phyloP scores from a whole-genome alignment of 768 basidiomycete species.

The Trametes elegans region DNA sequence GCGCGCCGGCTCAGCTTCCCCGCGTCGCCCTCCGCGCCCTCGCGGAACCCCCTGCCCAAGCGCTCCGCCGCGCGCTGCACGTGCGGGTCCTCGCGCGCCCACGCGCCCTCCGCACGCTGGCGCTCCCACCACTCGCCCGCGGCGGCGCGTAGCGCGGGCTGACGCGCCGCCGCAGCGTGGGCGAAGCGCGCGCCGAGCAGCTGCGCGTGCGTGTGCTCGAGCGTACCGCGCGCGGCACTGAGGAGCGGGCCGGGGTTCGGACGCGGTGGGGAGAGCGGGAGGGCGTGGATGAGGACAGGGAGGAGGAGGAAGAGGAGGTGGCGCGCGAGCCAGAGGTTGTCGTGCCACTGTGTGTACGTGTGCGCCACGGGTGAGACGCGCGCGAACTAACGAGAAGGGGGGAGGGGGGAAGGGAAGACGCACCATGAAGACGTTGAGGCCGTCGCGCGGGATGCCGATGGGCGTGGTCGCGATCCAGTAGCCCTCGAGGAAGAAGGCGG shows the following conservation, averaged over 20 bases:
- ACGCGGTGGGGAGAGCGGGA: constrained; percentile 35
- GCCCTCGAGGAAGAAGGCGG: constrained; percentile 49
- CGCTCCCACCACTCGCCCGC: constrained; percentile 55
- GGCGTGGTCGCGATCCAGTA: constrained; percentile 51
- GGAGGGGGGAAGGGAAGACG: constrained; percentile 16
- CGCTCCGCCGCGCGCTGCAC: constrained; percentile 32
- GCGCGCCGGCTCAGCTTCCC: constrained; percentile 25
- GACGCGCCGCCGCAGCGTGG: constrained; percentile 55
- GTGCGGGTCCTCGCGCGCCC: constrained; percentile 45
- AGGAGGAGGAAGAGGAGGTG: constrained; percentile 56
- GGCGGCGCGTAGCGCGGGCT: constrained; percentile 45
- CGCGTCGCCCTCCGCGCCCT: constrained; percentile 10
- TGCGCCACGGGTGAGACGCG: not conserved
- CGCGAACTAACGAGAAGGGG: too few relatives aligned
- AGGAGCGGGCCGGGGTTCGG: constrained; percentile 16
- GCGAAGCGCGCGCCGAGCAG: constrained; percentile 56
- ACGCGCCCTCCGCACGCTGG: constrained; percentile 51
- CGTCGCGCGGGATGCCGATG: constrained; percentile 44
- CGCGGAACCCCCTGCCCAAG: constrained; percentile 22
- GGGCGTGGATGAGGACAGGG: constrained; percentile 46
- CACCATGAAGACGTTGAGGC: constrained; percentile 40
- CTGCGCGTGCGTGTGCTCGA: constrained; percentile 41
- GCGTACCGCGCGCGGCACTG: constrained; percentile 26
- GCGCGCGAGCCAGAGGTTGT: constrained; percentile 53
- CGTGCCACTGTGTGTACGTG: constrained; percentile 55